phyloP scores from a whole-genome alignment of 2,329 filamentous ascomycete species.

The Phialocephala sp. region DNA sequence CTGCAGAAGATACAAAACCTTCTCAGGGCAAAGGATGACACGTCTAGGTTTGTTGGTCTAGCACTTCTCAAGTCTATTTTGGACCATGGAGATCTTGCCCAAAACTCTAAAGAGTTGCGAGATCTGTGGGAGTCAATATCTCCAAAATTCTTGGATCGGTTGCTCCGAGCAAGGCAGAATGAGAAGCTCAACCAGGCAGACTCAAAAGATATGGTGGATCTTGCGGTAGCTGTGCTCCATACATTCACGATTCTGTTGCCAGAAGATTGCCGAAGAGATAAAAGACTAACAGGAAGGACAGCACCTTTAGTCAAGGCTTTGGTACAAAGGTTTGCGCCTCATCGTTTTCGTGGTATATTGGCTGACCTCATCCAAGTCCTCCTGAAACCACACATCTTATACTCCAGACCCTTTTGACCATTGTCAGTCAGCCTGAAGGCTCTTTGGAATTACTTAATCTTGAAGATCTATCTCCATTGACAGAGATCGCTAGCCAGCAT shows the following conservation, averaged over 20 bases:
- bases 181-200: constrained; percentile 47
- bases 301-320: constrained; percentile 59
- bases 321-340: constrained; percentile 54
- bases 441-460: constrained; percentile 54
- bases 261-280: constrained; percentile 49
- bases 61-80: constrained; percentile 70
- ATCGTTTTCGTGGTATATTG: constrained; percentile 6
- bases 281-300: constrained; percentile 58
- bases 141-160: constrained; percentile 66
- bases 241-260: constrained; percentile 65
- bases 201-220: constrained; percentile 64
- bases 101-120: constrained; percentile 53
- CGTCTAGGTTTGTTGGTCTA: constrained; percentile 70
- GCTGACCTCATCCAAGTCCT: constrained; percentile 48
- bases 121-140: constrained; percentile 65
- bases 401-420: constrained; percentile 61
- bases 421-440: constrained; percentile 59
- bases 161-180: constrained; percentile 60
- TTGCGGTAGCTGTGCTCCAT: constrained; percentile 67
- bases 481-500: constrained; percentile 61
- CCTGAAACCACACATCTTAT: constrained; percentile 58
- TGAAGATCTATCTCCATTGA: constrained; percentile 59
- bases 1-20: constrained; percentile 60
- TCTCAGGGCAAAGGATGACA: constrained; percentile 67
- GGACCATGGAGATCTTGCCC: constrained; percentile 61